Evolutionary conservation across 1,284 basidiomycete species (phyloP), one percentile per base, ranked within the genome.

Genomic region (Phenoliferia sp.): DNA sequence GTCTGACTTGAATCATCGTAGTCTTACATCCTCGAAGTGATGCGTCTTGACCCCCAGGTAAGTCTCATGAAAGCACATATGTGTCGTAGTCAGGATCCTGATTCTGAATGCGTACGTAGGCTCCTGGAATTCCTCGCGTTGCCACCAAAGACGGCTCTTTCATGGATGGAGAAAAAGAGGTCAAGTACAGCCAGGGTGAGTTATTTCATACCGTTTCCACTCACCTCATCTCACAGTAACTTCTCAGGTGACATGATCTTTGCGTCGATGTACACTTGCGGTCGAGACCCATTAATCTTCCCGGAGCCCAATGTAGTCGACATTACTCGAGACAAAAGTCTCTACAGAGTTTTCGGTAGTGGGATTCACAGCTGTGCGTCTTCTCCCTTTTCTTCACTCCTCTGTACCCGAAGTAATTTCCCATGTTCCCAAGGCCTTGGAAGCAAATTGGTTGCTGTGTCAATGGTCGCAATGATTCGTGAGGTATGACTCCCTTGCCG

Each of bases 1-100:
- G 9, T 52, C 6, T 22, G 9, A 3, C 50, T 15, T 28, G 31
- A 22, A 31, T n/a, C n/a, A 44, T 2, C 3, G 3, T 64, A 67
- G 63, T 29, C 55, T 31, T 70, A 68, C 65, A 61, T 68, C 60
- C 57, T 63, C 33, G 72, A 74, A 57, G 70, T 59, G 1, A 57
- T 72, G 19, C 66, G 73, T 31, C 70, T 74, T 33, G 67, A 66
- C 32, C 73, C 73, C 3, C 57, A 64, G 50, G 62, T 71, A 22
- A 19, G 7, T 19, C 48, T 6, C 48, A 5, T 52, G 48, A 19
- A 44, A 44, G 22, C 28, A 19, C 22, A 52, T 26, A 9, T 26
- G 22, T 52, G 22, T 19, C 9, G 48, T 9, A 9, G 6, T 9
- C 19, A n/a, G 17, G 17, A n/a, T n/a, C n/a, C 48, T 52, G 48